phyloP scores from a whole-genome alignment of 768 basidiomycete species.

The Mycena epipterygia region DNA sequence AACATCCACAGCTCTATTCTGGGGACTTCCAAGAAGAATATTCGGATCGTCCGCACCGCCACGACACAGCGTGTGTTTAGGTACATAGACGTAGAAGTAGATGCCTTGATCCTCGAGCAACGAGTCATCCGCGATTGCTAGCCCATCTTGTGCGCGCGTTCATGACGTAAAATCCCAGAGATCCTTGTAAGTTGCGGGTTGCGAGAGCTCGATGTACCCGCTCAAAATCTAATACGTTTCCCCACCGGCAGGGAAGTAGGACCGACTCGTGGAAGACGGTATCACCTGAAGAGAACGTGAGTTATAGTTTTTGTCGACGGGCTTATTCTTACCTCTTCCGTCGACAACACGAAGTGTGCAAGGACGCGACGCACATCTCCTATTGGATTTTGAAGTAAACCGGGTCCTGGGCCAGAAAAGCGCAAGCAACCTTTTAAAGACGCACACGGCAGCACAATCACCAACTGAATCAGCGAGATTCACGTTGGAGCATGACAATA shows the following conservation, averaged over 20 bases:
- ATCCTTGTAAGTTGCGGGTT: conserved; percentile 49
- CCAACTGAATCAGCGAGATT: not conserved
- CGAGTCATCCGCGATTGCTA: too few species aligned
- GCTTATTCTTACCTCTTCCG: conserved; percentile 50
- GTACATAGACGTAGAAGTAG: too few species aligned
- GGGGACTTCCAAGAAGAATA: too few species aligned
- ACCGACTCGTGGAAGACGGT: conserved; percentile 43
- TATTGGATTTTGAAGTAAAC: conserved; percentile 48
- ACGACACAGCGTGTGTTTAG: too few species aligned
- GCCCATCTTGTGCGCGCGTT: too few species aligned
- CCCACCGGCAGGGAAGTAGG: conserved; percentile 56
- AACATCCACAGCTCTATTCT: too few species aligned
- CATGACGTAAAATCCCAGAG: too few species aligned
- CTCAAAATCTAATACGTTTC: conserved; percentile 51
- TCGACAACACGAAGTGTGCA: conserved; percentile 50
- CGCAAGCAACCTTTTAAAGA: not conserved
- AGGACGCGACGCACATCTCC: conserved; percentile 54
- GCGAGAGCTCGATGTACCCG: conserved; percentile 61
- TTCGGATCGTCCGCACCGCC: too few species aligned
- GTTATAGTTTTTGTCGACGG: not conserved
- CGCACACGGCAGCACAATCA: not conserved
- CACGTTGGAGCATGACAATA: not conserved
- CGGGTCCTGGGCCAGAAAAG: too few species aligned
- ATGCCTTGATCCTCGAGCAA: too few species aligned
- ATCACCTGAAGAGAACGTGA: not conserved